Percentiles rank a stretch among this genome's conserved stretches.
Conservation (phyloP, 2,329 filamentous ascomycete genomes). For the Ceratocystis papillata region DNA sequence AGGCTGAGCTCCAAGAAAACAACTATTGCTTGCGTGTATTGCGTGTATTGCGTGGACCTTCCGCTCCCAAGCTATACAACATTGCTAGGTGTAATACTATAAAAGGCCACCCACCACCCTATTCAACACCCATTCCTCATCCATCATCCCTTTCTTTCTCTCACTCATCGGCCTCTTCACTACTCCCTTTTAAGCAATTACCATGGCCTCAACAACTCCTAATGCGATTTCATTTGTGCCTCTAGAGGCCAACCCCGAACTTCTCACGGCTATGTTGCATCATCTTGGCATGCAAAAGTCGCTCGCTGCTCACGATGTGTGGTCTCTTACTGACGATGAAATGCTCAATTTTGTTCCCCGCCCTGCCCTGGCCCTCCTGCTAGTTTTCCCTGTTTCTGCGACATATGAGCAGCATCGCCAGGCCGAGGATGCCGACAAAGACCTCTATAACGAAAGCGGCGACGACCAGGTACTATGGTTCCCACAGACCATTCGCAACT, state of each 20-base stretch:
- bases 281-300: conserved; percentile 70
- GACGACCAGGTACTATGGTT: conserved; percentile 76
- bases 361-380: conserved; percentile 74
- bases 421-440: conserved; percentile 55
- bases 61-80: background rate
- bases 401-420: conserved; percentile 67
- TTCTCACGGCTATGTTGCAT: conserved; percentile 75
- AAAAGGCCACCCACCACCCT: background rate
- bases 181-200: background rate
- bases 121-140: background rate
- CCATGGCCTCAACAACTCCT: conserved; percentile 16
- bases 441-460: conserved; percentile 58
- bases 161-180: background rate
- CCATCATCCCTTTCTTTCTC: background rate
- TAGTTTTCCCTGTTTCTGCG: conserved; percentile 78
- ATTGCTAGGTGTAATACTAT: background rate
- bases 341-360: conserved; percentile 79
- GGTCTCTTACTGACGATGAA: conserved; percentile 74
- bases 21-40: background rate
- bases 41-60: background rate
- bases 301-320: conserved; percentile 81
- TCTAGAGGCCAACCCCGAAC: conserved; percentile 67
- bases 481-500: conserved; percentile 86
- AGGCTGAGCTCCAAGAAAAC: conserved; percentile 4
- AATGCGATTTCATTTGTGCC: conserved; percentile 39